Evolutionary conservation across 2,329 filamentous ascomycete genomes (phyloP), one percentile per base, ranked within the genome.

Genomic region (Exserohilum rostratum): DNA sequence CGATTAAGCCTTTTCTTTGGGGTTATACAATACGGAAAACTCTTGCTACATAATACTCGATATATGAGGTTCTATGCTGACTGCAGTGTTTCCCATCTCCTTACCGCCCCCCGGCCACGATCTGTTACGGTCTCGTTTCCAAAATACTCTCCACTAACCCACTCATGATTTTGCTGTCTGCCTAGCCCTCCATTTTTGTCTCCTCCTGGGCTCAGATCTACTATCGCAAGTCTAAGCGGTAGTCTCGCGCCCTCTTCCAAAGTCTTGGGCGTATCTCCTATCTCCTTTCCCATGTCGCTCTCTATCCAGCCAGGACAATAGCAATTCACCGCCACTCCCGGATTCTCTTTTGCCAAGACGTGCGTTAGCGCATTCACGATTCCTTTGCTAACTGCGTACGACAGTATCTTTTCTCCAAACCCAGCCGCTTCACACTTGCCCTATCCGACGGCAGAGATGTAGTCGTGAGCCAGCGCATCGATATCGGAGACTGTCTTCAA

Each of bases 301-400:
- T 68, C 44, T 2, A 61, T 56, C 64, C 62, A 70, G 0, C 66
- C 65, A 0, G 64, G 65, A 35, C 65, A 70, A 40, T 58, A 64
- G 37, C 34, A 58, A 30, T 64, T 64, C 0, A 68, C 30, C 15
- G 33, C 6, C 10, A 59, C 52, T 6, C 33, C 15, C 15, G 49
- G 29, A 27, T 62, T 35, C 12, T 61, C 35, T 5, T 46, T 37
- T 5, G 64, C 58, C 10, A 68, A 39, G 0, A 66, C 54, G 2
- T 66, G 42, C 0, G 62, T 64, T 0, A 67, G 18, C 1, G 60
- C 54, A 20, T 63, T 66, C 27, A 62, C 44, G 0, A 63, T 55
- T n/a, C 62, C 60, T 46, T 67, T 67, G 27, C 64, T 68, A n/a
- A 66, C 61, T 35, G 67, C 58, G 10, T 67, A 68, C 9, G 59